Percentiles rank a stretch among this genome's conserved stretches.
Conservation (phyloP, 2,329 filamentous ascomycete species). For the Sclerotinia spermophila region DNA sequence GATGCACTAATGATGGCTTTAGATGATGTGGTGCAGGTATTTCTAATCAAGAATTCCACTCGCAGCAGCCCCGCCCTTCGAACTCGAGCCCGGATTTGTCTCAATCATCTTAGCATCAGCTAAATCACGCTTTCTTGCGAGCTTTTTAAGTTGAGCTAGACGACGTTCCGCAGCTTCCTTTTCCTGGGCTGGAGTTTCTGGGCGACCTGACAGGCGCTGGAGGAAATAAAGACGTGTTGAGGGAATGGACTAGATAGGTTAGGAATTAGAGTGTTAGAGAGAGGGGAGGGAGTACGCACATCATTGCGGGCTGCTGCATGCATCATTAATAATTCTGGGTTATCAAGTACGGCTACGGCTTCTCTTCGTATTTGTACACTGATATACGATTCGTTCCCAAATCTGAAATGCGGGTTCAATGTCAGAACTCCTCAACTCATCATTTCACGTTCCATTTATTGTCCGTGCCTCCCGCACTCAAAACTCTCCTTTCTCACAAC, state of each 20-base stretch:
- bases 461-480: not conserved
- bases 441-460: not conserved
- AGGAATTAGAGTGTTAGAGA: not conserved
- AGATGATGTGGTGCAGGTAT: not conserved
- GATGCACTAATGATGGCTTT: not conserved
- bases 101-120: constrained; percentile 3
- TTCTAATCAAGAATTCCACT: not conserved
- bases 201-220: constrained; percentile 38
- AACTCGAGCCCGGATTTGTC: not conserved
- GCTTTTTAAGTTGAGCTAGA: constrained; percentile 1
- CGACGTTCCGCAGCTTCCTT: not conserved
- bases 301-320: constrained; percentile 52
- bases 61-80: not conserved
- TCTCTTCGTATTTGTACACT: constrained; percentile 40
- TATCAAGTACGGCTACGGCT: constrained; percentile 53
- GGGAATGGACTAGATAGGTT: constrained; percentile 47
- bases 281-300: constrained; percentile 41
- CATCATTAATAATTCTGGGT: constrained; percentile 57
- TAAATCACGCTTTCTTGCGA: not conserved
- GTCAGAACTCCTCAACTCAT: not conserved
- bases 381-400: constrained; percentile 30
- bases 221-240: constrained; percentile 55
- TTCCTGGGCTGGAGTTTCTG: constrained; percentile 8
- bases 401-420: constrained; percentile 23
- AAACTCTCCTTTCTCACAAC: not conserved